Conservation (phyloP, 2,329 filamentous ascomycete species). For the Fusarium musae region DNA sequence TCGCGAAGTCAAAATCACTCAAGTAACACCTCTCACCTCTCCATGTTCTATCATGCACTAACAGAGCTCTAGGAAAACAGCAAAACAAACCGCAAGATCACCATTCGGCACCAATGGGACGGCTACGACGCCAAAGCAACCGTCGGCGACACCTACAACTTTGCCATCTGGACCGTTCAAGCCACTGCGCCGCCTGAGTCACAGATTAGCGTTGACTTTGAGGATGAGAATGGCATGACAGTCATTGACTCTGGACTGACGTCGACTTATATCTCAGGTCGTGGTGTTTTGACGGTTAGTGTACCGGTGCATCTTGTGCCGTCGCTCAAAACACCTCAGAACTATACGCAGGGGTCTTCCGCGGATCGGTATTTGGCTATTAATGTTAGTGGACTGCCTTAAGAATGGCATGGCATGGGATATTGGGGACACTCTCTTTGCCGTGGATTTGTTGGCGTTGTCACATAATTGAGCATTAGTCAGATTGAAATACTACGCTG, state of each 20-base stretch:
- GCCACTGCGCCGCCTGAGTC: not conserved
- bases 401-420: accelerated
- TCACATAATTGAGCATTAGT: not conserved
- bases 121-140: not conserved
- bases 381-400: not conserved
- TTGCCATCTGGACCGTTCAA: not conserved
- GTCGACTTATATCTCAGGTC: not conserved
- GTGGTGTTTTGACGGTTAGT: not conserved
- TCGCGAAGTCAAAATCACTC: not conserved
- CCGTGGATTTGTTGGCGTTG: not conserved
- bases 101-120: not conserved
- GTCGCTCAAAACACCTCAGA: not conserved
- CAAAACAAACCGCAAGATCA: not conserved
- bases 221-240: not conserved
- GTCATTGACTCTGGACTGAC: not conserved
- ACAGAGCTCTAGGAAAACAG: not conserved
- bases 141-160: not conserved
- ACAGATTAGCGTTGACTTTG: not conserved
- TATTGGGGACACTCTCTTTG: not conserved
- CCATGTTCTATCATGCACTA: accelerated
- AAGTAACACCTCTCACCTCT: not conserved
- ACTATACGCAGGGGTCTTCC: not conserved
- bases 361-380: not conserved
- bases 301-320: not conserved
- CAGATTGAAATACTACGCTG: not conserved